Evolutionary conservation across 352 stramenopile genomes (phyloP).

Genomic region (Phytophthora foliorum): DNA sequence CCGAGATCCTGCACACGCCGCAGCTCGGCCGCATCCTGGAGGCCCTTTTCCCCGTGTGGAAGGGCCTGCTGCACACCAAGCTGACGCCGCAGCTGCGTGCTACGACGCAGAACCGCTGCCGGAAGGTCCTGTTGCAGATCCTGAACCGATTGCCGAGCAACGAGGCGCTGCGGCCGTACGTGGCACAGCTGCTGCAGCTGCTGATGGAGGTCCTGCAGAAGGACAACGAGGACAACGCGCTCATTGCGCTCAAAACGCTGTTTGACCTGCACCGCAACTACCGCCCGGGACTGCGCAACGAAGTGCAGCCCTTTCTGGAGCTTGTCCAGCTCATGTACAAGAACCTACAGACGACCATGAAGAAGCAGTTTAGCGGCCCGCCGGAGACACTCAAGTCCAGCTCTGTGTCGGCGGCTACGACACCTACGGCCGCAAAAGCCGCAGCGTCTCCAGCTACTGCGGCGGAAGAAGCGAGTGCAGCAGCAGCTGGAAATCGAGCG

Average conservation of each 20-base stretch:
- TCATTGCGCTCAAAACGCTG: constrained; percentile 95
- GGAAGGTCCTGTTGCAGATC: constrained; percentile 95
- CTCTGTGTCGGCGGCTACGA: constrained; percentile 28
- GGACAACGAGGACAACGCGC: constrained; percentile 98
- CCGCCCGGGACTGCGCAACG: constrained; percentile 85
- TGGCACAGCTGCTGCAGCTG: constrained; percentile 92
- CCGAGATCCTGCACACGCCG: constrained; percentile 89
- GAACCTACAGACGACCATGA: constrained; percentile 84
- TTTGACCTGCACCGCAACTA: constrained; percentile 99
- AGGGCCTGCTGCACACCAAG: constrained; percentile 82
- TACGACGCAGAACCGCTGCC: constrained; percentile 88
- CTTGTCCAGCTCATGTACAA: constrained; percentile 93
- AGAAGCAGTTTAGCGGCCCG: constrained; percentile 85
- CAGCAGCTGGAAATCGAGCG: constrained; percentile 11
- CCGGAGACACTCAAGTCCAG: constrained; percentile 45
- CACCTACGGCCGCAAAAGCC: constrained; percentile 32
- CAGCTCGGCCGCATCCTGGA: constrained; percentile 94
- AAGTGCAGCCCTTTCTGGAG: constrained; percentile 92
- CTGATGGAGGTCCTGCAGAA: constrained; percentile 94
- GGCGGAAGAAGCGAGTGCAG: constrained; percentile 21
- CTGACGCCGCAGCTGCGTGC: constrained; percentile 79
- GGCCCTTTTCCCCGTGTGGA: constrained; percentile 92
- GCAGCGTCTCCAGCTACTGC: constrained; percentile 12
- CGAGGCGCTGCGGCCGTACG: constrained; percentile 95
- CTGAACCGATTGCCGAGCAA: constrained; percentile 96